Conservation (phyloP, 129 eudicot species). For the Pulicaria dysenterica region DNA sequence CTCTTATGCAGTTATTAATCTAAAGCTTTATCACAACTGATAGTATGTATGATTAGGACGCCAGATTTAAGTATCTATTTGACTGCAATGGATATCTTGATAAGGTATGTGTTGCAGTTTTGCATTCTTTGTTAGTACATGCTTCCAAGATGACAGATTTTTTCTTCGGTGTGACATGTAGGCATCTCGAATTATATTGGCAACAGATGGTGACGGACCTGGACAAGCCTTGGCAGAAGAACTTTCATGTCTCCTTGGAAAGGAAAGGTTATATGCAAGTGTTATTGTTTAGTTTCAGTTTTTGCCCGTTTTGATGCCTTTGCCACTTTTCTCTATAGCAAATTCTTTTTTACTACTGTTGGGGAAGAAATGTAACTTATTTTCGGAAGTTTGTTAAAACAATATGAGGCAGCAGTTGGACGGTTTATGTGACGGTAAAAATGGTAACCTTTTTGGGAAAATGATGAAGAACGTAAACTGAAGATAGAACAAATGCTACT, state of each 20-base stretch:
- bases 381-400: no score
- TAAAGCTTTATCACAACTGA: not conserved
- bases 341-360: no score
- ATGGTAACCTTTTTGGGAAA: no score
- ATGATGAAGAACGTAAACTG: no score
- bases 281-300: not conserved
- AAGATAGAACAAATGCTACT: no score
- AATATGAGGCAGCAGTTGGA: no score
- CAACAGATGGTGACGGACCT: constrained; percentile 85
- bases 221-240: constrained; percentile 94
- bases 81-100: constrained; percentile 73
- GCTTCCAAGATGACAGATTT: constrained; percentile 1
- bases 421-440: no score
- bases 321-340: not conserved
- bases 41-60: constrained; percentile 55
- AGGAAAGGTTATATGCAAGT: constrained; percentile 55
- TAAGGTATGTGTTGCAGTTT: constrained; percentile 52
- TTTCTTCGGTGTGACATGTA: constrained; percentile 18
- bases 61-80: constrained; percentile 66
- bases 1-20: constrained; percentile 6
- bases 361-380: no score
- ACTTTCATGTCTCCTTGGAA: constrained; percentile 84
- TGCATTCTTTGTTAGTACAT: constrained; percentile 2
- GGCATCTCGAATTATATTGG: constrained; percentile 81
- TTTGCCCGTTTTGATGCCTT: not conserved